Percentiles rank a stretch among this genome's conserved stretches.
Conservation (phyloP, 805 yeast genomes). For the Kuraishia borneana region DNA sequence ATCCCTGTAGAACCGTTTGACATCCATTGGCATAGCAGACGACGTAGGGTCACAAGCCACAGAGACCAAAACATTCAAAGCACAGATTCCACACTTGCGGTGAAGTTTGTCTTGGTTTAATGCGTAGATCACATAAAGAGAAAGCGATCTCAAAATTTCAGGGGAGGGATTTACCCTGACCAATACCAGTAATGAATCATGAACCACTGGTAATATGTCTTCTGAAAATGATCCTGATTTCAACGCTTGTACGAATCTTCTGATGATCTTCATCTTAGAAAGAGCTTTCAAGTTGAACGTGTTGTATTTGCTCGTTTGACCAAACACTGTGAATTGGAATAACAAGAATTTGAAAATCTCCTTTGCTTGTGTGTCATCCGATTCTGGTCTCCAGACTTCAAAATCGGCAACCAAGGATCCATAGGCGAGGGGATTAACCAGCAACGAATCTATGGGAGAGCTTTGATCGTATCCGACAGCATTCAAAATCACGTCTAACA, state of each 20-base stretch:
- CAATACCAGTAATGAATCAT: slow-evolving; percentile 26
- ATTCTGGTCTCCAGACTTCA: slow-evolving; percentile 37
- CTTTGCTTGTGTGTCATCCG: slow-evolving; percentile 10
- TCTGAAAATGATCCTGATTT: slow-evolving; percentile 27
- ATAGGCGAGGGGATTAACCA: slow-evolving; percentile 47
- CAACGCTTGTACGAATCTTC: slow-evolving; percentile 36
- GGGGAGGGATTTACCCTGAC: slow-evolving; percentile 37
- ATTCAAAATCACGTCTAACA: slow-evolving; percentile 35
- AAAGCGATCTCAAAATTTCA: slow-evolving; percentile 41
- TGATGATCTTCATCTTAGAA: slow-evolving; percentile 33
- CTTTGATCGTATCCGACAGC: slow-evolving; percentile 45
- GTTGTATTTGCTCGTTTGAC: slow-evolving; percentile 38
- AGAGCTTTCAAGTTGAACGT: slow-evolving; percentile 42
- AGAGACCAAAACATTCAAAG: slow-evolving; percentile 25
- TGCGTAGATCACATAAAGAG: slow-evolving; percentile 39
- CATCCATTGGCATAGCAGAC: slow-evolving; percentile 4
- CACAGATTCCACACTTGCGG: slow-evolving; percentile 19
- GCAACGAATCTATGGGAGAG: slow-evolving; percentile 42
- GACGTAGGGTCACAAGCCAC: slow-evolving; percentile 26
- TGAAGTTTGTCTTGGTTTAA: slow-evolving; percentile 16
- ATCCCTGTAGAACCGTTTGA: slow-evolving; percentile 22
- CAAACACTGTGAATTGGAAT: slow-evolving; percentile 46
- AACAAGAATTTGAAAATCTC: slow-evolving; percentile 42
- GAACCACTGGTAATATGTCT: slow-evolving; percentile 23
- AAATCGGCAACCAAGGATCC: slow-evolving; percentile 49